A percentile compares a stretch with the other conserved stretches of the same genome.
Conservation (phyloP, 2,329 filamentous ascomycete genomes). For the Stagonosporopsis rhizophila region DNA sequence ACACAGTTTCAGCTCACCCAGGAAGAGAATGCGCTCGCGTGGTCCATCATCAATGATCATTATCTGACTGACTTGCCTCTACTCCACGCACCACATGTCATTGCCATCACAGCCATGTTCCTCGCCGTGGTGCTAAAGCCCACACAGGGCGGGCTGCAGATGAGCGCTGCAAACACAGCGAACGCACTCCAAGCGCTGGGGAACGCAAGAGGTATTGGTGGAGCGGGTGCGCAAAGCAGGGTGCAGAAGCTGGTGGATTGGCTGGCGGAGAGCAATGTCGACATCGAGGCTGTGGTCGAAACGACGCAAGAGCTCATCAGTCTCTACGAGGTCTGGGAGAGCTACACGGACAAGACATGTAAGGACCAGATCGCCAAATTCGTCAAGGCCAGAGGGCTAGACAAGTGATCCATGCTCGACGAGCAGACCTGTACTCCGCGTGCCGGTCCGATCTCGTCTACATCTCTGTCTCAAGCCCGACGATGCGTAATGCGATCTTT, state of each 20-base stretch:
- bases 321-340: conserved; percentile 79
- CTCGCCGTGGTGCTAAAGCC: conserved; percentile 84
- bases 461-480: no score
- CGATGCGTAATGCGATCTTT: no score
- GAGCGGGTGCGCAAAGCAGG: conserved; percentile 53
- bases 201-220: conserved; percentile 39
- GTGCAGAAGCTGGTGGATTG: conserved; percentile 76
- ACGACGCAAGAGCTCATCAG: conserved; percentile 91
- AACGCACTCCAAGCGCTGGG: conserved; percentile 48
- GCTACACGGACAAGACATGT: conserved; percentile 68
- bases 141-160: conserved; percentile 58
- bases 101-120: conserved; percentile 86
- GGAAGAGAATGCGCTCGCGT: conserved; percentile 79
- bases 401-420: conserved; percentile 53
- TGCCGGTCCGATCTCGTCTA: no score
- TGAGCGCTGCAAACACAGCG: conserved; percentile 51
- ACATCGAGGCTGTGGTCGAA: conserved; percentile 84
- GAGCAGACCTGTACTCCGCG: neutral
- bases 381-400: conserved; percentile 65
- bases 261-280: conserved; percentile 84
- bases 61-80: conserved; percentile 92
- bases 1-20: conserved; percentile 72
- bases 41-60: conserved; percentile 88
- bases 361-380: conserved; percentile 69
- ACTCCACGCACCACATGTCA: conserved; percentile 82